Evolutionary conservation across 495 filamentous ascomycete species (phyloP).

Genomic region (Podospora sp.): DNA sequence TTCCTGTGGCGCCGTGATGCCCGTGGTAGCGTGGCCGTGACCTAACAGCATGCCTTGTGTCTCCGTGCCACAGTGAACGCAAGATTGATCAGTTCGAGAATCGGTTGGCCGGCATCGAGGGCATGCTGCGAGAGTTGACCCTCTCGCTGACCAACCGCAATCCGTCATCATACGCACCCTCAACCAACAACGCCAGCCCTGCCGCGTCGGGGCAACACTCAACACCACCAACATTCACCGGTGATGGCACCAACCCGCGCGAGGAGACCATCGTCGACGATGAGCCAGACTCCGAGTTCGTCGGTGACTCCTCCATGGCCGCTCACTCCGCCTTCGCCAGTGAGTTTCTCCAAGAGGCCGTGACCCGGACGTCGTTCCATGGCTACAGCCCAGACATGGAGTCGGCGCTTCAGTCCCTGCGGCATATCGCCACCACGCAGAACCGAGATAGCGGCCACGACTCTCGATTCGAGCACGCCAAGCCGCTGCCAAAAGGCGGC

Average conservation of each 20-base stretch:
- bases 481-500: constrained; percentile 42
- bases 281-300: constrained; percentile 47
- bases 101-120: constrained; percentile 62
- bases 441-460: constrained; percentile 44
- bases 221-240: neutral
- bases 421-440: constrained; percentile 59
- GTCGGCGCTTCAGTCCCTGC: constrained; percentile 59
- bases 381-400: constrained; percentile 55
- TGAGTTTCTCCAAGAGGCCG: constrained; percentile 62
- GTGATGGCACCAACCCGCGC: constrained; percentile 11
- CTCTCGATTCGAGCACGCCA: constrained; percentile 47
- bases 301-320: constrained; percentile 62
- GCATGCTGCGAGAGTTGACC: constrained; percentile 49
- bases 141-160: constrained; percentile 24
- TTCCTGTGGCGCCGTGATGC: neutral
- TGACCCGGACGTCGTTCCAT: constrained; percentile 52
- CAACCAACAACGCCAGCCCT: neutral
- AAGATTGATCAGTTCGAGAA: constrained; percentile 70
- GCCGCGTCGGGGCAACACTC: neutral
- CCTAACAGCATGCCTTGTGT: neutral
- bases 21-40: neutral
- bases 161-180: neutral
- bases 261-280: constrained; percentile 1
- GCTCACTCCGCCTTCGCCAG: constrained; percentile 67
- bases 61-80: constrained; percentile 56